phyloP scores from a whole-genome alignment of 2,329 filamentous ascomycete species.

The Didymella segeticola region DNA sequence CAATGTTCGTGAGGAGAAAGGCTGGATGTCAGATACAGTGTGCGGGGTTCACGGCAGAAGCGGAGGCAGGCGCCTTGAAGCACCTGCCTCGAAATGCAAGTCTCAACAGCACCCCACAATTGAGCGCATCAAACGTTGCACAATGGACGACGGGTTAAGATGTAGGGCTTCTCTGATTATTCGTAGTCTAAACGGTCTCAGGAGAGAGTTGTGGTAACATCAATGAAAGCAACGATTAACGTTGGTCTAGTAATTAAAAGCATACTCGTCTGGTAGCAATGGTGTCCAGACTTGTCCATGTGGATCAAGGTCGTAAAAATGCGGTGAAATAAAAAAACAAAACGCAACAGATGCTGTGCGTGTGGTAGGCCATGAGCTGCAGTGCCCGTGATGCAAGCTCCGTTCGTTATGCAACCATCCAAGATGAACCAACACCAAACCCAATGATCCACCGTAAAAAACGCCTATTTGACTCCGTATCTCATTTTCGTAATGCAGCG shows the following conservation, averaged over 20 bases:
- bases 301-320: constrained; percentile 2
- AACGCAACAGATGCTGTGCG: constrained; percentile 11
- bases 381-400: constrained; percentile 12
- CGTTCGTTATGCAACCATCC: constrained; percentile 12
- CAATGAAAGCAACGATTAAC: constrained; percentile 17
- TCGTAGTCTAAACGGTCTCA: constrained; percentile 20
- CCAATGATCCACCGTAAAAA: neutral
- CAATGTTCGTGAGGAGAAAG: neutral
- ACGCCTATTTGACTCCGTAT: constrained; percentile 11
- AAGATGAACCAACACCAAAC: neutral
- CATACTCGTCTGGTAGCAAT: constrained; percentile 12
- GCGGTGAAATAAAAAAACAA: neutral
- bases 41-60: constrained; percentile 8
- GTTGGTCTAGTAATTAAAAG: constrained; percentile 19
- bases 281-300: constrained; percentile 4
- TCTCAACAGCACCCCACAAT: neutral
- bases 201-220: constrained; percentile 1
- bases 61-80: neutral
- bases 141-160: neutral
- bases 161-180: constrained; percentile 15
- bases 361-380: constrained; percentile 3
- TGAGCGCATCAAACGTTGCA: neutral
- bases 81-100: neutral
- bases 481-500: constrained; percentile 6
- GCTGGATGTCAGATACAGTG: neutral